Evolutionary conservation across 768 basidiomycete species (phyloP).

Genomic region (Suillus lakei): DNA sequence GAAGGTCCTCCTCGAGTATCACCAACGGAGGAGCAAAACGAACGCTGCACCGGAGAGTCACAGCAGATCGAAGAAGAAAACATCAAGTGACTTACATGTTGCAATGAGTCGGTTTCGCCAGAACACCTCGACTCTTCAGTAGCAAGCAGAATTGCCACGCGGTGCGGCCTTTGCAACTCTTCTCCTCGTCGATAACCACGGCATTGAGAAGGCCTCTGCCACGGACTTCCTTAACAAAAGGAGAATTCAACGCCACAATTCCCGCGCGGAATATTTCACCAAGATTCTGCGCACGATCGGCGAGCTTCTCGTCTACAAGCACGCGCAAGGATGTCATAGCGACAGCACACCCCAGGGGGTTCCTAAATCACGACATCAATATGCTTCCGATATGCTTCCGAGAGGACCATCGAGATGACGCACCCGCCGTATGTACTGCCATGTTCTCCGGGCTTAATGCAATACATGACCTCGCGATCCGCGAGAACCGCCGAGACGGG

Average conservation of each 20-base stretch:
- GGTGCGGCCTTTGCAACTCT: constrained; percentile 75
- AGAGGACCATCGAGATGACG: constrained; percentile 28
- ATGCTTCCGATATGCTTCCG: not conserved
- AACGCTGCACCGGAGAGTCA: constrained; percentile 55
- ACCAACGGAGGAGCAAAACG: constrained; percentile 97
- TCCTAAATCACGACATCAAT: constrained; percentile 47
- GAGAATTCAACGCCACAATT: constrained; percentile 63
- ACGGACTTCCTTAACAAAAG: constrained; percentile 78
- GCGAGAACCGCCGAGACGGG: constrained; percentile 96
- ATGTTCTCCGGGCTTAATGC: constrained; percentile 94
- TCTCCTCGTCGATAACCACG: constrained; percentile 86
- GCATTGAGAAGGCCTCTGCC: constrained; percentile 92
- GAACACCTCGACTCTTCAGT: constrained; percentile 86
- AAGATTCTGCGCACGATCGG: constrained; percentile 75
- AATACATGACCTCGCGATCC: constrained; percentile 90
- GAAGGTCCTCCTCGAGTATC: constrained; percentile 86
- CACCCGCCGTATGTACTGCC: constrained; percentile 96
- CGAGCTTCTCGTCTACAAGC: constrained; percentile 85
- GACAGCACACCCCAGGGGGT: constrained; percentile 96
- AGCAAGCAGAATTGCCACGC: constrained; percentile 97
- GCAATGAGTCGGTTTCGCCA: constrained; percentile 96
- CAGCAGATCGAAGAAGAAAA: not conserved
- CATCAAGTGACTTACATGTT: constrained; percentile 71
- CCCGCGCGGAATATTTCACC: constrained; percentile 81
- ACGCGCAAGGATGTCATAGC: constrained; percentile 92